Evolutionary conservation across 2,329 filamentous ascomycete genomes (phyloP), one percentile per base, ranked within the genome.

Genomic region (Sporothrix schenckii): DNA sequence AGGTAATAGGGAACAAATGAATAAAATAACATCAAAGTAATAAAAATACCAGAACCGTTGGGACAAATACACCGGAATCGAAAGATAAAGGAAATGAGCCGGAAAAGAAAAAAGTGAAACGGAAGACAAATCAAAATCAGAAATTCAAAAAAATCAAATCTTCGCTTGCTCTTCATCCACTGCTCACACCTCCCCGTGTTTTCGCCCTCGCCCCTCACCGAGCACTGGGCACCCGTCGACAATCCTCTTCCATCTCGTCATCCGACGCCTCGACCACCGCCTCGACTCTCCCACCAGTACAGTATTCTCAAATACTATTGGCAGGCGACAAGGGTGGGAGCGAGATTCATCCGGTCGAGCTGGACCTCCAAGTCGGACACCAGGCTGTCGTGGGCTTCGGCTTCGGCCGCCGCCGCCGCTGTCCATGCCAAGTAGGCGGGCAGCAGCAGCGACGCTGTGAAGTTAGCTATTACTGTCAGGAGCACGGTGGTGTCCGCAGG

Each of bases 151-250:
- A 67, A 54, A 54, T 67, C 50, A 67, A 63, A 21, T n/a, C 13
- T 39, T 65, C 60, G 69, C 69, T 68, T 70, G 69, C 69, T 70
- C 69, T 70, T 61, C 58, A 60, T 52, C 60, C 66, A 47, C 47
- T 39, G 61, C 21, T 27, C 52, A 66, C 9, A 67, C 14, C 27
- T 60, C 39, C 44, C 34, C 21, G 10, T 47, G 44, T 53, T 21
- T 50, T 50, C 44, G 44, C 63, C 63, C 44, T 66, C 47, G 63
- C 63, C 63, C 61, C 63, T 66, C 63, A 66, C 63, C 63, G 63
- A 34, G 27, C 47, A 39, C 63, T 39, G 63, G 47, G 44, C 63
- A 66, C 41, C 47, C 44, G 44, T 21, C 44, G 61, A 66, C 47
- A 66, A 44, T 9, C 39, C 54, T 39, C 30, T 14, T 63, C 56